Conservation (phyloP, 2,329 filamentous ascomycete genomes). For the Cordyceps cicadae region DNA sequence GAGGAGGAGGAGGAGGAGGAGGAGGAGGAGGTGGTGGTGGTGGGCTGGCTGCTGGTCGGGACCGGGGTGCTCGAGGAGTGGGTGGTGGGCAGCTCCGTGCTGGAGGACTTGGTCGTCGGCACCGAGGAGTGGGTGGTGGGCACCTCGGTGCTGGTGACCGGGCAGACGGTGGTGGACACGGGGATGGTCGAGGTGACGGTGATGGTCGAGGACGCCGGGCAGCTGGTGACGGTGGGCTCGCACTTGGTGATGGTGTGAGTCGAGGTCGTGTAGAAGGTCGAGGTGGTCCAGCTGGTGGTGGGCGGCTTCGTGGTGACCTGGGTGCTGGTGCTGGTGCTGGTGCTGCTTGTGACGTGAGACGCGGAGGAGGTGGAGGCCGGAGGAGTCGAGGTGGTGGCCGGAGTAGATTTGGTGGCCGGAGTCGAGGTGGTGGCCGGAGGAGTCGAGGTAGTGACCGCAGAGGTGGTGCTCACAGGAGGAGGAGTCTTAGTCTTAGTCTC, state of each 20-base stretch:
- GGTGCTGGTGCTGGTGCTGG: constrained; percentile 10
- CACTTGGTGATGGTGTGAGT: constrained; percentile 18
- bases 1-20: too few species aligned
- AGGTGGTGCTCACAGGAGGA: neutral
- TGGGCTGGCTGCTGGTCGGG: too few species aligned
- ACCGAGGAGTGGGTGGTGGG: neutral
- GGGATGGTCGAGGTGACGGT: constrained; percentile 23
- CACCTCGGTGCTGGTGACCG: constrained; percentile 22
- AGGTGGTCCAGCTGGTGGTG: constrained; percentile 21
- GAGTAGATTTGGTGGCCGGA: neutral
- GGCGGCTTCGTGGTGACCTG: neutral
- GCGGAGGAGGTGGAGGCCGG: constrained; percentile 4
- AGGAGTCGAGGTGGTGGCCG: constrained; percentile 6
- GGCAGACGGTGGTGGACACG: constrained; percentile 35
- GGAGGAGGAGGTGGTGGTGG: too few species aligned
- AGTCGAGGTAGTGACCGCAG: neutral
- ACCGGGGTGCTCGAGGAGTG: neutral
- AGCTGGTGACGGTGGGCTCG: constrained; percentile 23
- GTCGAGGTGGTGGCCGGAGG: neutral
- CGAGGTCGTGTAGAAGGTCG: constrained; percentile 24
- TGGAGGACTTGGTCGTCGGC: neutral
- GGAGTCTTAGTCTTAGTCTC: neutral
- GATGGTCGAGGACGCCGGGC: constrained; percentile 22
- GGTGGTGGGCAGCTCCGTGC: constrained; percentile 7
- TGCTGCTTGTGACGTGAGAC: constrained; percentile 11